Evolutionary conservation across 805 yeast species (phyloP).

Genomic region (Kuraishia ogatae): DNA sequence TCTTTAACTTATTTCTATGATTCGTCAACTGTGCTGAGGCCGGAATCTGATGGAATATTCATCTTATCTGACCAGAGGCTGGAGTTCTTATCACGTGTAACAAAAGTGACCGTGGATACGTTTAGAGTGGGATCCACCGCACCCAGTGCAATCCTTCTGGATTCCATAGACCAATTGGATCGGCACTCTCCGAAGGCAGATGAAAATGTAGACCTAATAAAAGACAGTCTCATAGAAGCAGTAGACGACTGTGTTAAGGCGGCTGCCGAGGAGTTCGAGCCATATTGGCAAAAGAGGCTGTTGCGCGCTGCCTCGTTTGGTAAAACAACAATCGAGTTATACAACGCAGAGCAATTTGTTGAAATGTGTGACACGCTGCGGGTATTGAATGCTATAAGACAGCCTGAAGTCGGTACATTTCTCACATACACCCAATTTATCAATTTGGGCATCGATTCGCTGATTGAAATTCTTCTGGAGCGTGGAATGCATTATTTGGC

Average conservation of each 20-base stretch:
- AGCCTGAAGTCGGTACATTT: conserved; percentile 57
- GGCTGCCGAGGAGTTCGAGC: conserved; percentile 69
- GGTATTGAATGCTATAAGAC: conserved; percentile 62
- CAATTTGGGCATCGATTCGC: conserved; percentile 41
- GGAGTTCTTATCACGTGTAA: conserved; percentile 59
- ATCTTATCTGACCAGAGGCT: conserved; percentile 49
- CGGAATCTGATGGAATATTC: conserved; percentile 65
- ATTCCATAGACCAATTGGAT: conserved; percentile 62
- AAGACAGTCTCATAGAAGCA: conserved; percentile 43
- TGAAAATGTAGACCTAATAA: conserved; percentile 55
- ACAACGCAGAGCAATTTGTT: conserved; percentile 55
- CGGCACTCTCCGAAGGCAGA: conserved; percentile 73
- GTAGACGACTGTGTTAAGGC: conserved; percentile 66
- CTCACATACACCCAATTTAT: conserved; percentile 51
- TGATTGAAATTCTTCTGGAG: conserved; percentile 48
- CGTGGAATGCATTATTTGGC: conserved; percentile 57
- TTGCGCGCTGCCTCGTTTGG: conserved; percentile 83
- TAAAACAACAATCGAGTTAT: conserved; percentile 48
- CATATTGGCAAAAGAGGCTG: conserved; percentile 71
- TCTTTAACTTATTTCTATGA: conserved; percentile 44
- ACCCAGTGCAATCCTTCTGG: conserved; percentile 75
- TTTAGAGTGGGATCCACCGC: conserved; percentile 80
- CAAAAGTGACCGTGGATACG: conserved; percentile 44
- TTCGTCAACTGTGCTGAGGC: conserved; percentile 30
- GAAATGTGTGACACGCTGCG: conserved; percentile 52